These are phyloP conservation scores for Hanseniaspora gamundiae DNA, from an alignment of 1,139 yeast genomes.

Conservation along the genomic window DNA sequence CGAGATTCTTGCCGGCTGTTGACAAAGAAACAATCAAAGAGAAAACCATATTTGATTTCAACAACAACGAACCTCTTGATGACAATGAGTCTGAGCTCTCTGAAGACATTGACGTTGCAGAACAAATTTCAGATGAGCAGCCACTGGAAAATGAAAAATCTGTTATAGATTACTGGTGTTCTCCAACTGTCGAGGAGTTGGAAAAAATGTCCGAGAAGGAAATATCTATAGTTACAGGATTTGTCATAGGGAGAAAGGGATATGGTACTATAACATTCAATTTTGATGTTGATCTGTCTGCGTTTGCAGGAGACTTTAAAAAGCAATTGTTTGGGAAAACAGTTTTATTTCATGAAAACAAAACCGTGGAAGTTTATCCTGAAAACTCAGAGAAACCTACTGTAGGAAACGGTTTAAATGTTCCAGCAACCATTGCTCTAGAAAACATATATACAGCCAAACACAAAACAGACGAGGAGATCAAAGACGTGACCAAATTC, in stretches of 20 bases:
- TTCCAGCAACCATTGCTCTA: slow-evolving; percentile 72
- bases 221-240: slow-evolving; percentile 47
- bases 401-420: slow-evolving; percentile 63
- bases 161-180: slow-evolving; percentile 58
- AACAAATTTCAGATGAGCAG: slow-evolving; percentile 11
- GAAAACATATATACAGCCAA: slow-evolving; percentile 47
- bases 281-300: slow-evolving; percentile 61
- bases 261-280: slow-evolving; percentile 66
- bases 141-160: slow-evolving; percentile 1
- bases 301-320: slow-evolving; percentile 33
- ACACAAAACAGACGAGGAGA: background rate
- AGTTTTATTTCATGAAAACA: slow-evolving; percentile 42
- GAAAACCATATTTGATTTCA: too few relatives aligned
- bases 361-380: slow-evolving; percentile 57
- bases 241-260: slow-evolving; percentile 65
- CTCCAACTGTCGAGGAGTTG: slow-evolving; percentile 54
- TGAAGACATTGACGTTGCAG: slow-evolving; percentile 10
- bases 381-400: slow-evolving; percentile 43
- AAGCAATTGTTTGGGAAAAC: slow-evolving; percentile 41
- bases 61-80: background rate
- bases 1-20: background rate
- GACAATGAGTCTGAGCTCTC: slow-evolving; percentile 18
- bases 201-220: slow-evolving; percentile 36
- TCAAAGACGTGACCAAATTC: slow-evolving; percentile 25
- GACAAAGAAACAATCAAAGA: background rate